Evolutionary conservation across 2,329 filamentous ascomycete species (phyloP).

Genomic region (Neonectria coccinea): DNA sequence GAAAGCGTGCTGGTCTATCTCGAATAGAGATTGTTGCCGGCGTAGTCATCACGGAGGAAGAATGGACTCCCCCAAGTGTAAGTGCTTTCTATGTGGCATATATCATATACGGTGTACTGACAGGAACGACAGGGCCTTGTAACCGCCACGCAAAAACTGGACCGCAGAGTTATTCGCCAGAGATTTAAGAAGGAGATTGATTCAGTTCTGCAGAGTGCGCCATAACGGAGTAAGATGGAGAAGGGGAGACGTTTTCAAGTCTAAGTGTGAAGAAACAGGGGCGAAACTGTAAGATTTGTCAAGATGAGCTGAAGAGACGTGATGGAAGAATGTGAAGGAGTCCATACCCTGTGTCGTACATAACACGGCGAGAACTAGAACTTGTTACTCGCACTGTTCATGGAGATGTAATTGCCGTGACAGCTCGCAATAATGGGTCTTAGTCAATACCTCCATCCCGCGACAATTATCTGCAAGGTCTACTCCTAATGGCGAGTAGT

Average conservation of each 20-base stretch:
- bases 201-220: slow-evolving; percentile 48
- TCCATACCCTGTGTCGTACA: neutral
- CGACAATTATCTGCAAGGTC: too few species aligned
- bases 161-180: slow-evolving; percentile 61
- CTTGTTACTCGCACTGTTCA: neutral
- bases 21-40: slow-evolving; percentile 80
- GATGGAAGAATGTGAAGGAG: neutral
- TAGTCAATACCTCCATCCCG: too few species aligned
- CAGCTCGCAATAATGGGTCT: too few species aligned
- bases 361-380: neutral
- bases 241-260: neutral
- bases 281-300: neutral
- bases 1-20: slow-evolving; percentile 72
- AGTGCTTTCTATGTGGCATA: slow-evolving; percentile 53
- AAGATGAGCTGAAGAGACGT: neutral
- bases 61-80: slow-evolving; percentile 88
- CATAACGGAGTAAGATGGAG: neutral
- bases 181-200: slow-evolving; percentile 63
- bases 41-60: slow-evolving; percentile 82
- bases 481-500: too few species aligned
- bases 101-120: slow-evolving; percentile 27
- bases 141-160: slow-evolving; percentile 70
- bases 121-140: slow-evolving; percentile 61
- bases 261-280: neutral
- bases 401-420: too few species aligned